Percentiles rank a stretch among this genome's conserved stretches.
Conservation (phyloP, 495 filamentous ascomycete species). For the Pseudomonodictys pantanalensis region DNA sequence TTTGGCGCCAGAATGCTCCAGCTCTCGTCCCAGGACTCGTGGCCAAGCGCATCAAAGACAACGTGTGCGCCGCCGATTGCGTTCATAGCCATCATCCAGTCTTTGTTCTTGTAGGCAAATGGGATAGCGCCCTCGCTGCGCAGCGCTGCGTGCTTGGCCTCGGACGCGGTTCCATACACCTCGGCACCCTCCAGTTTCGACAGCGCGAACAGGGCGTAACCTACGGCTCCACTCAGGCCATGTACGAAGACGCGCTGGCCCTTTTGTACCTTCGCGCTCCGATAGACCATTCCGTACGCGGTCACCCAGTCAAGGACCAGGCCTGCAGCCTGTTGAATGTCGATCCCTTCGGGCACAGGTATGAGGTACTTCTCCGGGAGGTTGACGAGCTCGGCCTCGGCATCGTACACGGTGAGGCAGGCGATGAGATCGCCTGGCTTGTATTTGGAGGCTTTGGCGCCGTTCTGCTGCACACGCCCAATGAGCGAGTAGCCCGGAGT, state of each 20-base stretch:
- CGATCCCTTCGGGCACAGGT: constrained; percentile 39
- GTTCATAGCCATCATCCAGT: constrained; percentile 46
- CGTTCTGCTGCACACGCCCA: constrained; percentile 39
- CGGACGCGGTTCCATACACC: constrained; percentile 46
- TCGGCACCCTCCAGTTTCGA: constrained; percentile 41
- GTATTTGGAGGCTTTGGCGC: constrained; percentile 35
- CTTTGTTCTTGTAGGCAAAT: constrained; percentile 47
- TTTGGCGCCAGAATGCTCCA: constrained; percentile 38
- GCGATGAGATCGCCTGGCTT: constrained; percentile 40
- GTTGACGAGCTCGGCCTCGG: constrained; percentile 43
- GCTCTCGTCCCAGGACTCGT: constrained; percentile 48
- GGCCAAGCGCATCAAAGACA: constrained; percentile 48
- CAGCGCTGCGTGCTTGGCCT: constrained; percentile 43
- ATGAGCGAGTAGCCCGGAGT: constrained; percentile 47
- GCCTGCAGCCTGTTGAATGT: constrained; percentile 38
- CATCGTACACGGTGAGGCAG: constrained; percentile 44
- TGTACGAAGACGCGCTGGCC: constrained; percentile 49
- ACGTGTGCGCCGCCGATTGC: constrained; percentile 43
- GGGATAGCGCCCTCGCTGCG: constrained; percentile 34
- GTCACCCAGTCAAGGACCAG: constrained; percentile 45
- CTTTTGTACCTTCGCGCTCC: constrained; percentile 36
- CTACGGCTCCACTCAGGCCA: constrained; percentile 47
- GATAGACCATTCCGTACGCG: constrained; percentile 45
- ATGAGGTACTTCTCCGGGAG: constrained; percentile 44
- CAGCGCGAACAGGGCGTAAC: constrained; percentile 39